Evolutionary conservation across 371 early-diverging fungal species (phyloP).

Genomic region (Actinomortierella wolfii): DNA sequence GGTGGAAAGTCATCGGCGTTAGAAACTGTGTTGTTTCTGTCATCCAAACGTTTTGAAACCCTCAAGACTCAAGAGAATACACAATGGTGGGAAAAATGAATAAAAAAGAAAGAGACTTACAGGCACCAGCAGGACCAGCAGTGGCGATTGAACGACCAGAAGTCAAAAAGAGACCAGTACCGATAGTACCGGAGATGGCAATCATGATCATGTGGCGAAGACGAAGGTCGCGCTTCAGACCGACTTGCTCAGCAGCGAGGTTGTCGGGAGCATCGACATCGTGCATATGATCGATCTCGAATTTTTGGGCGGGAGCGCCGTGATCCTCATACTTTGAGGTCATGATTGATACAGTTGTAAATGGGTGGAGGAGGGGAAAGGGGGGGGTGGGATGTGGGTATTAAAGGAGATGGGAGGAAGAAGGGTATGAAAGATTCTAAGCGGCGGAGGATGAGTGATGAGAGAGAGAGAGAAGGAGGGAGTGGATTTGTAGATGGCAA

Average conservation of each 20-base stretch:
- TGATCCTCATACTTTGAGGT: conserved; percentile 22
- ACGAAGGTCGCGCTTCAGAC: conserved; percentile 61
- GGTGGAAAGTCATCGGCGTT: not conserved
- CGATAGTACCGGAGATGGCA: conserved; percentile 78
- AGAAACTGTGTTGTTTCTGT: not conserved
- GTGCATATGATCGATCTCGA: conserved; percentile 16
- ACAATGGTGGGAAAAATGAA: not conserved
- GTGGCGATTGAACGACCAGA: conserved; percentile 73
- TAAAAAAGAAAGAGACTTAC: conserved; percentile 13
- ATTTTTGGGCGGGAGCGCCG: not conserved
- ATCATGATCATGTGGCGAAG: conserved; percentile 83
- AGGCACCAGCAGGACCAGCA: conserved; percentile 82
- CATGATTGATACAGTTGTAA: not conserved
- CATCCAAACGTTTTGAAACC: not conserved
- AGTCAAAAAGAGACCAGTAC: conserved; percentile 87
- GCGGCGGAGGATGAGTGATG: not conserved
- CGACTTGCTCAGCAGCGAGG: conserved; percentile 25
- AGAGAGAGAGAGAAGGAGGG: conserved; percentile 3
- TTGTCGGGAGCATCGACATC: conserved; percentile 4
- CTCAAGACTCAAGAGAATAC: too few species aligned
- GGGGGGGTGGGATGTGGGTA: not conserved
- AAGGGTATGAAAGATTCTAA: not conserved
- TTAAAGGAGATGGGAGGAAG: not conserved
- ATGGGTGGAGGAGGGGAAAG: not conserved
- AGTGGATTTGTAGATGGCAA: conserved; percentile 15